These are phyloP conservation scores for Leccinum solheimii DNA, from an alignment of 1,284 basidiomycete species.

Conservation along the genomic window DNA sequence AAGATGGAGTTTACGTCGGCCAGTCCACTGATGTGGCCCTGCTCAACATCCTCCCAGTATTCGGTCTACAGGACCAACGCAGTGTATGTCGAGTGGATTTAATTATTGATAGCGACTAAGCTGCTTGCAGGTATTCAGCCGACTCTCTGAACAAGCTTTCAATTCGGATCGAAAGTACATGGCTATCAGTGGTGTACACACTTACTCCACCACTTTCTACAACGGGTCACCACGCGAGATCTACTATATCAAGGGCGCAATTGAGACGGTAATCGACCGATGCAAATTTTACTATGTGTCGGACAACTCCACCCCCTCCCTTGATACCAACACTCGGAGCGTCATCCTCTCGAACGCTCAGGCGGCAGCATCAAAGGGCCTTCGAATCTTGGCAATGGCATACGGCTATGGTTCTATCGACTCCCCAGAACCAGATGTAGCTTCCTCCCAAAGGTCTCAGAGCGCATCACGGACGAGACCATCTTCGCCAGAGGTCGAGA, in stretches of 20 bases:
- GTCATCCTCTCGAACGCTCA: slow-evolving; percentile 73
- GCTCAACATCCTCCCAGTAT: slow-evolving; percentile 75
- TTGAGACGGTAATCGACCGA: slow-evolving; percentile 82
- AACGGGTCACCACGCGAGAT: slow-evolving; percentile 59
- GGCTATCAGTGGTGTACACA: slow-evolving; percentile 77
- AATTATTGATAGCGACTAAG: slow-evolving; percentile 6
- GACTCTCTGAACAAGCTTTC: slow-evolving; percentile 83
- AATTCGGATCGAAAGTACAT: slow-evolving; percentile 93
- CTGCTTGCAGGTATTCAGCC: slow-evolving; percentile 61
- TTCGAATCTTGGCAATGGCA: slow-evolving; percentile 90
- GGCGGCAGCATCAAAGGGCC: slow-evolving; percentile 70
- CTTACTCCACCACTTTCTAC: slow-evolving; percentile 33
- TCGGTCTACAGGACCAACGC: slow-evolving; percentile 73
- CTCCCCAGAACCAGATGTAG: slow-evolving; percentile 31
- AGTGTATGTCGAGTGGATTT: slow-evolving; percentile 45
- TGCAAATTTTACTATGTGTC: slow-evolving; percentile 89
- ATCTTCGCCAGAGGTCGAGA: slow-evolving; percentile 42
- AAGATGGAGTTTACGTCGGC: slow-evolving; percentile 77
- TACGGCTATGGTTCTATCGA: slow-evolving; percentile 72
- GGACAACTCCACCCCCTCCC: slow-evolving; percentile 76
- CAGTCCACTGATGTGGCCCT: slow-evolving; percentile 95
- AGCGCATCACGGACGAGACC: slow-evolving; percentile 23
- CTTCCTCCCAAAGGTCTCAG: slow-evolving; percentile 21
- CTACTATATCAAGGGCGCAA: slow-evolving; percentile 91
- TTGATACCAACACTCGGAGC: slow-evolving; percentile 68